phyloP scores from a whole-genome alignment of 176 grass and related monocot genomes.

The Otatea glauca region DNA sequence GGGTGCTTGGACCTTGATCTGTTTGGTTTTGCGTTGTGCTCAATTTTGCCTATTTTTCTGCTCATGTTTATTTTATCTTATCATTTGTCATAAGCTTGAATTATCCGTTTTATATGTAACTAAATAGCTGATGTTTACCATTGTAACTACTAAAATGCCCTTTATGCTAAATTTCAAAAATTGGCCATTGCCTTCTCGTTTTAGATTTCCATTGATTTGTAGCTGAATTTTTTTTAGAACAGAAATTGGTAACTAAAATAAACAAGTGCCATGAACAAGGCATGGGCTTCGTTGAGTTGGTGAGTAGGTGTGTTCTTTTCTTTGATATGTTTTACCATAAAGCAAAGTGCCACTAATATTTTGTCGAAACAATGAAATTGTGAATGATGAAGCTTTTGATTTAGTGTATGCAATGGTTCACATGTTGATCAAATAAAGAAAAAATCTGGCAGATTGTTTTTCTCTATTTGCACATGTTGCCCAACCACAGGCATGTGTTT shows the following conservation, averaged over 20 bases:
- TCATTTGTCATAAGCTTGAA: slow-evolving; percentile 17
- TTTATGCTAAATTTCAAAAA: slow-evolving; percentile 15
- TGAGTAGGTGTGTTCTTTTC: slow-evolving; percentile 5
- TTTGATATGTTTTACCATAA: slow-evolving; percentile 11
- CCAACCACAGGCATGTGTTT: background rate
- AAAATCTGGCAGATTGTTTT: background rate
- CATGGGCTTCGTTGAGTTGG: slow-evolving; percentile 3
- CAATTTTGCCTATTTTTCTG: background rate
- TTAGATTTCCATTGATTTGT: slow-evolving; percentile 1
- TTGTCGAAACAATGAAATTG: slow-evolving; percentile 11
- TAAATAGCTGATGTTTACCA: background rate
- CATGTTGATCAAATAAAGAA: background rate
- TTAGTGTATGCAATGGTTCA: background rate
- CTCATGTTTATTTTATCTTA: slow-evolving; percentile 15
- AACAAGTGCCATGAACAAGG: slow-evolving; percentile 9
- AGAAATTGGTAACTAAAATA: slow-evolving; percentile 17
- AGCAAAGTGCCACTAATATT: background rate
- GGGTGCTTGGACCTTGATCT: background rate
- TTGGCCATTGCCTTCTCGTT: background rate
- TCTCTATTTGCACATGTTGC: slow-evolving; percentile 5
- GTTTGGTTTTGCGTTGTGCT: slow-evolving; percentile 8
- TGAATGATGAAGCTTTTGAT: background rate
- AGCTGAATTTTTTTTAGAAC: background rate
- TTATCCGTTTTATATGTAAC: background rate
- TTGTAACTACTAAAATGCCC: background rate